Evolutionary conservation across 192 early-diverging fungal genomes (phyloP).

Genomic region (Ambispora gerdemannii): DNA sequence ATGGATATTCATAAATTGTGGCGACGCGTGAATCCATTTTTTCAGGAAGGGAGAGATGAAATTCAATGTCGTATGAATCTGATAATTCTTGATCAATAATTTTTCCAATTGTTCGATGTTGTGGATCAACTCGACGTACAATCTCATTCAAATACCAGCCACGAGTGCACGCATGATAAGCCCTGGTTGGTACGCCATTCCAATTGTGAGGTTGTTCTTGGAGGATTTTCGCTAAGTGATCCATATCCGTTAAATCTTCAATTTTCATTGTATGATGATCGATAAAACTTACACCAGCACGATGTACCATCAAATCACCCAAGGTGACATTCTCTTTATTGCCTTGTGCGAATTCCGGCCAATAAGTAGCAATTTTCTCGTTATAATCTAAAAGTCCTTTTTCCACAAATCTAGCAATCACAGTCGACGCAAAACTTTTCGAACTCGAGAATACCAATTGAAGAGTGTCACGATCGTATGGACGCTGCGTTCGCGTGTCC

Average conservation of each 20-base stretch:
- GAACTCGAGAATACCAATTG: conserved; percentile 65
- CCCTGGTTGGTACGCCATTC: conserved; percentile 43
- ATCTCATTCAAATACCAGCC: conserved; percentile 76
- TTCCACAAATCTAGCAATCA: conserved; percentile 59
- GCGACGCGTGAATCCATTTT: conserved; percentile 40
- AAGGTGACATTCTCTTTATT: conserved; percentile 70
- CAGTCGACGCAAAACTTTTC: conserved; percentile 56
- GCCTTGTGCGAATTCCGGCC: conserved; percentile 73
- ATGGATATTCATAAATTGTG: conserved; percentile 46
- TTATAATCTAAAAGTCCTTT: conserved; percentile 51
- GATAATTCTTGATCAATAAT: conserved; percentile 60
- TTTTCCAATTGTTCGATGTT: conserved; percentile 54
- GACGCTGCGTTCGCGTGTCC: conserved; percentile 28
- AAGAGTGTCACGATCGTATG: conserved; percentile 55
- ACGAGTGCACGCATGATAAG: conserved; percentile 63
- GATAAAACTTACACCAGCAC: conserved; percentile 61
- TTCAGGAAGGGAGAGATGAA: conserved; percentile 45
- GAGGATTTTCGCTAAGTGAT: conserved; percentile 48
- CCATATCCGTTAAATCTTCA: conserved; percentile 47
- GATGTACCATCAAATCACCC: conserved; percentile 57
- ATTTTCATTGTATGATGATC: conserved; percentile 46
- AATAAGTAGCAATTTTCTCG: conserved; percentile 52
- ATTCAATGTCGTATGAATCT: conserved; percentile 50
- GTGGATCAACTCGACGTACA: conserved; percentile 59
- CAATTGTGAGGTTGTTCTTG: conserved; percentile 66